These are phyloP conservation scores for Colletotrichum lini DNA, from an alignment of 2,329 filamentous ascomycete genomes.

Conservation along the genomic window DNA sequence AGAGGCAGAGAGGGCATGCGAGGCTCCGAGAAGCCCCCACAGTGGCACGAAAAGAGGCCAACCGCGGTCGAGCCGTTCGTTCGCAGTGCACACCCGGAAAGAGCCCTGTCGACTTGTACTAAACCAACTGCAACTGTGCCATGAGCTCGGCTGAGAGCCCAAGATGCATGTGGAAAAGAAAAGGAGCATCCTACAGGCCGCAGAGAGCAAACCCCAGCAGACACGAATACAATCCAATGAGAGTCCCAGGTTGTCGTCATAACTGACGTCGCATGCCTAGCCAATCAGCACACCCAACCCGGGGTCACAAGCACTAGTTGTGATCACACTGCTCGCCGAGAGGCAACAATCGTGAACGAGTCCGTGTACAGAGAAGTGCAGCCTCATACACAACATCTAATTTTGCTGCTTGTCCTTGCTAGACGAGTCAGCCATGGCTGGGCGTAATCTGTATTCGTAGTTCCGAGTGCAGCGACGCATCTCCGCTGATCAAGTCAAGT, in stretches of 20 bases:
- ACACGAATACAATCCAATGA: constrained; percentile 19
- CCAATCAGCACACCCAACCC: constrained; percentile 32
- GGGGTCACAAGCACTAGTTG: neutral
- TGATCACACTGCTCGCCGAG: neutral
- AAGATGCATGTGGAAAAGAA: constrained; percentile 7
- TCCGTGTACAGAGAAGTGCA: neutral
- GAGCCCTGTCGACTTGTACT: neutral
- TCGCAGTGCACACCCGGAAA: neutral
- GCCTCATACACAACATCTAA: neutral
- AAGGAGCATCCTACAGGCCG: neutral
- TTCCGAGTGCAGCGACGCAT: constrained; percentile 1
- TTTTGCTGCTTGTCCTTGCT: neutral
- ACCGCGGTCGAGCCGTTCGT: neutral
- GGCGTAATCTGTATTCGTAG: neutral
- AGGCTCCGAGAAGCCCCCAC: constrained; percentile 18
- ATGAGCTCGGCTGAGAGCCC: constrained; percentile 5
- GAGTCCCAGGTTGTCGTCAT: constrained; percentile 14
- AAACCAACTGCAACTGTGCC: neutral
- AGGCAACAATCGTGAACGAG: neutral
- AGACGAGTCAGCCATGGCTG: constrained; percentile 4
- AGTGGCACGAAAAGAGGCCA: neutral
- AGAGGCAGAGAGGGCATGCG: neutral
- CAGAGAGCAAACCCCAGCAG: neutral
- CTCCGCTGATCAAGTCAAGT: neutral
- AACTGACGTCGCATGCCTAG: constrained; percentile 34